Base-by-base conservation (phyloP, 2,329 filamentous ascomycete genomes). In the Pestalotiopsis sp. region DNA sequence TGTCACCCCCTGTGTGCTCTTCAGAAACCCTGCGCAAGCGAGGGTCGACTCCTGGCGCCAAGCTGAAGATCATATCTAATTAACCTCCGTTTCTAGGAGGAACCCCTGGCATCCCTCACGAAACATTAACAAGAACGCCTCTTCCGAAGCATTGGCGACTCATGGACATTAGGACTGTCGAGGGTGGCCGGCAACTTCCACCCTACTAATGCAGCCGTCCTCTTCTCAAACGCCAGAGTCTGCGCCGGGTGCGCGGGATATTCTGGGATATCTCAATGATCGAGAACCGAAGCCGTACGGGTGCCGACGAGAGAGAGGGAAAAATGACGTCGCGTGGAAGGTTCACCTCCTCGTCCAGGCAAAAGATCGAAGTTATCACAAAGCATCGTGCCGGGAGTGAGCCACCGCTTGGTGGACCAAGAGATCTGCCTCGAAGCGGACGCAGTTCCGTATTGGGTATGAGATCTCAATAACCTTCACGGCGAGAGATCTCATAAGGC, bases 11-110 rank as follows among this genome's bases (percentile, higher is more conserved):
- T 72, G 70, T 64, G 64, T 66, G 61, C 66, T 65, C 67, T 70
- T 66, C 67, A 71, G 68, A 70, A 68, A 70, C 72, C 71, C 64
- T 72, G 72, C 71, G 60, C 70, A 74, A 72, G 71, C 73, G 70
- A 74, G 73, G 58, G 58, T 68, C 71, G 71, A 73, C 70, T 74
- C 72, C 69, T 72, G 66, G 72, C 69, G 70, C 70, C 70, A 72
- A 71, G 69, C 68, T 67, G 72, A 70, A 71, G 72, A 73, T 75
- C 73, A 73, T 72, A 72, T 73, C 70, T 73, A 71, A 73, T 74
- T 74, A 68, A 68, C 68, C 68, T 73, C 72, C 68, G 72, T 73
- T 74, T 73, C 70, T 72, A 68, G 68, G 55, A 68, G 64, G 56
- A 66, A 52, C 44, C 58, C 63, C 66, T 22, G 40, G 26, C 30